phyloP scores from a whole-genome alignment of 208 protist genomes.

The Trypanosoma theileri region DNA sequence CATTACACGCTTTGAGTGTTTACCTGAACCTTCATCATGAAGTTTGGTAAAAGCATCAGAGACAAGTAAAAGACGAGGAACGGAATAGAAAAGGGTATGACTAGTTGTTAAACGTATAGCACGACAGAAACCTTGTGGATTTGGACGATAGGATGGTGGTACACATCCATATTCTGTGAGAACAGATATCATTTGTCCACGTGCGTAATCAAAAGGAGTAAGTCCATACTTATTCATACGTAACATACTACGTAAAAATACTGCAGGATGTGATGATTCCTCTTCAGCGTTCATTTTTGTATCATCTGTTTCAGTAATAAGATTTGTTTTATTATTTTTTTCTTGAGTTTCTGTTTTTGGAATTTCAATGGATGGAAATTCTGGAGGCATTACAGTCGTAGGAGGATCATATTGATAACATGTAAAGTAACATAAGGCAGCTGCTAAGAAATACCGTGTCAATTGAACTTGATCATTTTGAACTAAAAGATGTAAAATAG shows the following conservation, averaged over 20 bases:
- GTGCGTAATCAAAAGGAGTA: conserved; percentile 81
- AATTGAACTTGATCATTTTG: conserved; percentile 77
- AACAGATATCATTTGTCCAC: conserved; percentile 69
- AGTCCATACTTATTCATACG: conserved; percentile 70
- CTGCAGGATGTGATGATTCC: conserved; percentile 25
- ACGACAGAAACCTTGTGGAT: conserved; percentile 54
- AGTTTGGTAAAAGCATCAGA: conserved; percentile 57
- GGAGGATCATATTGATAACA: conserved; percentile 48
- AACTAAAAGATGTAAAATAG: conserved; percentile 76
- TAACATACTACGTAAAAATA: conserved; percentile 72
- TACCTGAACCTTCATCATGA: conserved; percentile 35
- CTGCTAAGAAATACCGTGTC: conserved; percentile 73
- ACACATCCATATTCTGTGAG: conserved; percentile 78
- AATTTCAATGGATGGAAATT: conserved; percentile 34
- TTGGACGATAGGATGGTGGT: conserved; percentile 73
- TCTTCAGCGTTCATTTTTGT: conserved; percentile 4
- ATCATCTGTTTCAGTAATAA: background rate
- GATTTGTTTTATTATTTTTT: conserved; percentile 2
- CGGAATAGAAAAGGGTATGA: conserved; percentile 14
- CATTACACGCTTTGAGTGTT: background rate
- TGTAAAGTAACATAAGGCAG: conserved; percentile 57
- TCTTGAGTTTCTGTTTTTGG: background rate
- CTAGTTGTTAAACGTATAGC: conserved; percentile 25
- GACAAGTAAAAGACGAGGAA: conserved; percentile 66
- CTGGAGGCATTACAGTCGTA: conserved; percentile 32